Evolutionary conservation across 1,284 basidiomycete species (phyloP), one percentile per base, ranked within the genome.

Genomic region (Rhodotorula sp.): DNA sequence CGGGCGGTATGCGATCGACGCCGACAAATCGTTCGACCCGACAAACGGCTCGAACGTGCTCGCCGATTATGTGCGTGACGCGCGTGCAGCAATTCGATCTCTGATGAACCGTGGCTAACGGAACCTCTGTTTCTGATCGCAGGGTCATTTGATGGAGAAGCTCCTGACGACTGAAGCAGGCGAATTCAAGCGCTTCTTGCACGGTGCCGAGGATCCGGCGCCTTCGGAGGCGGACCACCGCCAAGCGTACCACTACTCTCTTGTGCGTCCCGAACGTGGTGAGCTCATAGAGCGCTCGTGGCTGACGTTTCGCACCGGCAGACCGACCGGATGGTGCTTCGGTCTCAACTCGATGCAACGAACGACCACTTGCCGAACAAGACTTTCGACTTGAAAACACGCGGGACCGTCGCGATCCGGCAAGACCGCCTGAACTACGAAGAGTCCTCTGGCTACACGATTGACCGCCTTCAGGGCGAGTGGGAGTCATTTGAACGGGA

Each of bases 331-430:
- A 89, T 98, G 73, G 84, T 98, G 60, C 93, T 97, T 90, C 91
- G 96, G 23, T 97, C 94, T 1, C 96, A 99, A 81, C 86, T 99
- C 16, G 96, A 99, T 80, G 95, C 93, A 78, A 83, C 88, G 2
- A 91, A 98, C 79, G 78, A 82, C 49, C 86, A 91, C 47, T 82
- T 99, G 26, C 95, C 95, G 1, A 89, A 89, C 0, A 92, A 92
- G 39, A 89, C 96, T 0, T 99, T 99, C 77, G 96, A 99, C 80
- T 89, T 99, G 81, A 99, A 99, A 82, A 98, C 96, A 0, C 87
- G 95, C 56, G 94, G 94, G 0, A 90, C 89, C 51, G 82, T 92
- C 49, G 88, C 92, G 1, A 89, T 98, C 62, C 89, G 96, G 8
- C 84, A 91, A 78, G 95, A 99, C 81, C 83, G 91, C 15, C 85